Evolutionary conservation across 352 stramenopile genomes (phyloP).

Genomic region (Phytophthora niederhauseri): DNA sequence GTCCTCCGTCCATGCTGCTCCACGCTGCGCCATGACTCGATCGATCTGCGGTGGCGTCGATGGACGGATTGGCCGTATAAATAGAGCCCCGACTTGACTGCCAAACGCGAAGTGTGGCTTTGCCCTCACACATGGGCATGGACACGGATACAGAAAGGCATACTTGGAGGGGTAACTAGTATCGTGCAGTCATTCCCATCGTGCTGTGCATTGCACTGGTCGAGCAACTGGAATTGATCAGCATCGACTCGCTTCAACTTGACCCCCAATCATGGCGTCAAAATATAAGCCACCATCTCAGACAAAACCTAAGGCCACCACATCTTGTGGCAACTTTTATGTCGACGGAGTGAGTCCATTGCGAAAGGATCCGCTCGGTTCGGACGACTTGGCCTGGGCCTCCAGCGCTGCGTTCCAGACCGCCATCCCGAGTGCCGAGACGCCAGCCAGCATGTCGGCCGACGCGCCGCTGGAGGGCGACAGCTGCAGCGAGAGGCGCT

Average conservation of each 20-base stretch:
- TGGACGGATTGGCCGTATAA: background rate
- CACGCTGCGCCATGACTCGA: slow-evolving; percentile 28
- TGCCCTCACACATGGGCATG: background rate
- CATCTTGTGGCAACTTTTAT: too few species aligned
- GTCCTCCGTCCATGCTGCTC: slow-evolving; percentile 37
- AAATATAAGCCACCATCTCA: background rate
- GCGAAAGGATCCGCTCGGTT: background rate
- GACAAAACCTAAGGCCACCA: background rate
- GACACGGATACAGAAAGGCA: too few species aligned
- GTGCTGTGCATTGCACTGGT: background rate
- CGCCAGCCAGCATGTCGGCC: slow-evolving; percentile 4
- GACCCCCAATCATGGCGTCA: background rate
- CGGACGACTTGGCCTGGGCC: background rate
- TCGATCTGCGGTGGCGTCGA: background rate
- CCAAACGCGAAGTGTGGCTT: background rate
- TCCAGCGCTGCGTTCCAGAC: background rate
- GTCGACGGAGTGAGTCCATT: background rate
- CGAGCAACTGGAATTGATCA: background rate
- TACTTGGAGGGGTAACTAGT: too few species aligned
- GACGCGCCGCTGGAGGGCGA: slow-evolving; percentile 31
- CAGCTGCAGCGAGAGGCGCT: slow-evolving; percentile 59
- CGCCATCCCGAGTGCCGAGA: background rate
- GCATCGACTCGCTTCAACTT: background rate
- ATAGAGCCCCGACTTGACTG: background rate
- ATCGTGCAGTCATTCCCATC: background rate